Evolutionary conservation across 208 protist genomes (phyloP).

Genomic region (Trypanosoma rangeli): DNA sequence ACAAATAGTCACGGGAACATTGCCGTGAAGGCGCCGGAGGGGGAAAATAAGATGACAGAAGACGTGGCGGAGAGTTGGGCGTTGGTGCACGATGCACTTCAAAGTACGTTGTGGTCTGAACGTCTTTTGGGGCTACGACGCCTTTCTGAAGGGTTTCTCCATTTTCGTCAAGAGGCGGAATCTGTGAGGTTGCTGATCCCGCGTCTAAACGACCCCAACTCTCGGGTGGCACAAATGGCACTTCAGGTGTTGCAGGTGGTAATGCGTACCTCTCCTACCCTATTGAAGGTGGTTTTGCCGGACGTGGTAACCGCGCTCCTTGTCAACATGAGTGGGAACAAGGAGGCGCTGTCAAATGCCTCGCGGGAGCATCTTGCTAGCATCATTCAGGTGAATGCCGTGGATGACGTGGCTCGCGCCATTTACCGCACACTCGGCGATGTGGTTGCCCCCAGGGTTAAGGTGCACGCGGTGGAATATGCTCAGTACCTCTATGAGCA

Average conservation of each 20-base stretch:
- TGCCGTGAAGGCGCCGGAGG: not conserved
- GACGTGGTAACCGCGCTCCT: constrained; percentile 29
- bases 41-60: not conserved
- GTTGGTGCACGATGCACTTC: constrained; percentile 24
- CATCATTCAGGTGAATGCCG: constrained; percentile 8
- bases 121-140: constrained; percentile 13
- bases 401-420: constrained; percentile 22
- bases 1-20: not conserved
- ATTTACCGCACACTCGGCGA: constrained; percentile 24
- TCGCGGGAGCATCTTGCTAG: constrained; percentile 21
- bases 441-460: constrained; percentile 25
- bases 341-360: constrained; percentile 5
- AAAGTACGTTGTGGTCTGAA: constrained; percentile 41
- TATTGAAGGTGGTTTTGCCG: constrained; percentile 19
- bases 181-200: constrained; percentile 24
- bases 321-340: constrained; percentile 25
- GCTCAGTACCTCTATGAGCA: constrained; percentile 30
- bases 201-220: constrained; percentile 55
- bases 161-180: constrained; percentile 22
- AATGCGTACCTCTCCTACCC: not conserved
- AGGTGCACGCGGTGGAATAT: constrained; percentile 35
- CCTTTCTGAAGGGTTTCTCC: constrained; percentile 12
- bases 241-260: constrained; percentile 30
- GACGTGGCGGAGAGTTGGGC: constrained; percentile 1
- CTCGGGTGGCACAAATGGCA: constrained; percentile 41